Evolutionary conservation across 108 stramenopile genomes (phyloP), one percentile per base, ranked within the genome.

Genomic region (Skeletonema menzelii): DNA sequence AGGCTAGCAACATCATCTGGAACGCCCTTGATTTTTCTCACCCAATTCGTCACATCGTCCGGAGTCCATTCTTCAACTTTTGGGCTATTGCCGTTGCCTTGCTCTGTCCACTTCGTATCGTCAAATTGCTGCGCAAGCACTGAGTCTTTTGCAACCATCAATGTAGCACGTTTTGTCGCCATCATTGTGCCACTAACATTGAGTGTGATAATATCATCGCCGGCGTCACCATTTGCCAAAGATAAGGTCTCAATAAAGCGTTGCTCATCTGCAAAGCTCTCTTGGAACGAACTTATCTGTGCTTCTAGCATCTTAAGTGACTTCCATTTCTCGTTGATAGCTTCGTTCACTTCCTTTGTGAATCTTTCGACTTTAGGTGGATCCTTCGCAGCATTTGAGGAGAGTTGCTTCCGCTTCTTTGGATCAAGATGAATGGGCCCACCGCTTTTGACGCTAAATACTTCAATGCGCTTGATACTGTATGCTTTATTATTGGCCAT

Each of bases 1-100:
- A 34, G 32, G n/a, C n/a, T 59, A 5, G 34, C 59, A 17, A 59
- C 27, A 59, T 14, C 13, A 20, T 59, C 59, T 5, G 59, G 32
- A 58, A 73, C 27, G 4, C 53, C 72, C 5, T 73, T 20, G 14
- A 65, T 13, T 4, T 27, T 5, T n/a, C 56, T 56, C 63, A 73
- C 27, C 72, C 72, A 73, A 15, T 49, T 63, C 4, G 64, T 63
- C 5, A 65, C 72, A 47, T 73, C 72, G 14, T 73, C 63, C 0
- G 35, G 0, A 28, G 55, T 73, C 72, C 72, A 73, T 20, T 73
- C 27, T 14, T 64, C 38, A 30, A 73, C 46, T 56, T 49, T n/a
- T 10, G 8, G 1, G 56, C 35, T 58, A 38, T 11, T 27, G 19
- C 46, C 5, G 46, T 37, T 10, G 11, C 35, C n/a, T 44, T 55